Base-by-base conservation (phyloP, 1,284 basidiomycete genomes). In the Phenoliferia sp. region DNA sequence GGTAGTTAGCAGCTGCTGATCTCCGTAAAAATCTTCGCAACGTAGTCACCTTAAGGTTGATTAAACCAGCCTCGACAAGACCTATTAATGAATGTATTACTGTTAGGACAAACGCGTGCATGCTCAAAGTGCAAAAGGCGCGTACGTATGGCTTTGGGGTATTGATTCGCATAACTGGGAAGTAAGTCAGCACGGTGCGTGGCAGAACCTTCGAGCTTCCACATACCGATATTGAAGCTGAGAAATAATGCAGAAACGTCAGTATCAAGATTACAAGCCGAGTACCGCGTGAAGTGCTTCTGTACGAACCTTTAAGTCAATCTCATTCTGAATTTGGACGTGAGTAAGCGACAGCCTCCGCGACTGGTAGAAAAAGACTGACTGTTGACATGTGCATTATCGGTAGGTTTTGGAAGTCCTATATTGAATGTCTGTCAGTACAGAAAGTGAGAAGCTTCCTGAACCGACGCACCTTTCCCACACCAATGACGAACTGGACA, bases 21-120 rank as follows among this genome's bases (percentile, higher is more conserved):
- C 39, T 22, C 39, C 15, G 15, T 44, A 44, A 22, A 44, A n/a
- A n/a, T n/a, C n/a, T n/a, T 44, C 39, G 39, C 15, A 44, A 22
- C 39, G 5, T n/a, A 26, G 22, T 52, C 5, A 52, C 48, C 48
- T 90, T 93, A 72, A 96, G 83, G 80, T 95, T 84, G 76, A 96
- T 85, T 77, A 88, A 88, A 58, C 90, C 90, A 68, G 84, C 85
- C 16, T 88, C 81, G 39, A 89, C 89, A 50, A 96, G 84, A 28
- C 89, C 59, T 62, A 9, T 31, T 17, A 12, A 28, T 22, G 35
- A 5, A 22, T 28, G 58, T 26, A 16, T 36, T 36, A 59, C 19
- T 59, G n/a, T 19, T 34, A 34, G 5, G 6, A 32, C n/a, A n/a
- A 32, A 26, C 4, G 10, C 10, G 28, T 31, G 15, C 6, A 28